These are phyloP conservation scores for Guyanaporus albipodus DNA, from an alignment of 768 basidiomycete species.

Conservation along the genomic window DNA sequence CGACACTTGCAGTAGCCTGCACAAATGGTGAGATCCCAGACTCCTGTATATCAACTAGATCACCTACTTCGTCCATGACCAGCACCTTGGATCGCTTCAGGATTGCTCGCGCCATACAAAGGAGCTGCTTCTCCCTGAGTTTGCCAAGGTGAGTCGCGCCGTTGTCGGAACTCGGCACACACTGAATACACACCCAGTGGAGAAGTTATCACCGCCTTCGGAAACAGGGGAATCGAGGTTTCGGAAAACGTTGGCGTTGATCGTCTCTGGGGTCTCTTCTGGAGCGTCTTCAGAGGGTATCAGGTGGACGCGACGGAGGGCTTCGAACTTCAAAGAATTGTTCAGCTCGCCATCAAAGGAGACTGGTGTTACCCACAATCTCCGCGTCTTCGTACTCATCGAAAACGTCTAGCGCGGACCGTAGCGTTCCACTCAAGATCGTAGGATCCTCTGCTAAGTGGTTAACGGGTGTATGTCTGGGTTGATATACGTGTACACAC, in stretches of 20 bases:
- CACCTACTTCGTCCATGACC: conserved; percentile 77
- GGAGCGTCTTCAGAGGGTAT: conserved; percentile 56
- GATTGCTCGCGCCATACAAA: conserved; percentile 87
- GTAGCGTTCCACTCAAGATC: conserved; percentile 77
- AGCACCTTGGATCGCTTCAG: conserved; percentile 72
- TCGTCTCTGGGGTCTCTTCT: conserved; percentile 34
- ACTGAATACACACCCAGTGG: conserved; percentile 55
- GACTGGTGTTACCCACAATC: conserved; percentile 48
- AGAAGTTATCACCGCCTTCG: conserved; percentile 89
- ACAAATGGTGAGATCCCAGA: background rate
- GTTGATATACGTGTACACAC: conserved; percentile 36
- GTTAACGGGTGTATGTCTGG: background rate
- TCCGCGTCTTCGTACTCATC: conserved; percentile 81
- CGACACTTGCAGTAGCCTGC: conserved; percentile 72
- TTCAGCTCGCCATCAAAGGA: background rate
- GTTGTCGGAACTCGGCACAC: background rate
- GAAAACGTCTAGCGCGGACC: conserved; percentile 82
- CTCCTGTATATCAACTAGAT: background rate
- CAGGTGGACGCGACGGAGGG: conserved; percentile 78
- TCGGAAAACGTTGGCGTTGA: conserved; percentile 76
- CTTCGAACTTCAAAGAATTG: conserved; percentile 55
- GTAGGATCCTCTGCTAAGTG: conserved; percentile 73
- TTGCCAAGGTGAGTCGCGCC: background rate
- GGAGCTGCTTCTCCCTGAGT: conserved; percentile 71
- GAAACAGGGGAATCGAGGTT: conserved; percentile 70